Base-by-base conservation (phyloP, 1,139 yeast species). In the Lodderomyces theae region DNA sequence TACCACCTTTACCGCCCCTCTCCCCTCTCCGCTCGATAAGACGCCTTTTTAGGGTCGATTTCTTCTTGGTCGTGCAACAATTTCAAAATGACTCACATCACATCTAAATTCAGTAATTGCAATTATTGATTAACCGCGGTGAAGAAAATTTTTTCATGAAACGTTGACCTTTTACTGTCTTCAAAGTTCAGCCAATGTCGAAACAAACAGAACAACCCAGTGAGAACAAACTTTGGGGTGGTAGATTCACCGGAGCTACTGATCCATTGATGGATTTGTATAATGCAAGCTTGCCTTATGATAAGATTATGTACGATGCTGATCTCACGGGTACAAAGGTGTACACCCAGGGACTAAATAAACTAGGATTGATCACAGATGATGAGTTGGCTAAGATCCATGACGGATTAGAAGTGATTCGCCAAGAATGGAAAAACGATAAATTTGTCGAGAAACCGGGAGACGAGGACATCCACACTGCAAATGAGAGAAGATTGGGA, bases 381-480 rank as follows among this genome's bases (percentile, higher is more conserved):
- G 81, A 80, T 12, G 99, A 92, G 65, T 72, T 90, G 48, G 42
- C 57, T 1, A 84, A 85, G 54, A 89, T 94, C 51, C 97, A 90
- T 64, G 64, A 77, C 39, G 98, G 99, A 4, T 71, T 92, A 48
- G 79, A 71, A 41, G 62, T 65, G 26, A 86, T 92, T 51, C 73
- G 79, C 51, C 67, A 69, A 42, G 99, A 92, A 64, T 92, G 99
- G 99, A 76, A 70, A 24, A 56, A 63, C n/a, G 80, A 78, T 37
- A 67, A 64, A 29, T 92, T 92, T 63, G 85, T 73, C 24, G 96
- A 86, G 62, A 86, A 88, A 61, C 79, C 87, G 8, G 96, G 95
- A 37, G 99, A 92, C 62, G 99, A 92, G 65, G 99, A 92, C 60
- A 92, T 92, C 52, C 99, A 92, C 63, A 92, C 99, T 37, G 98